Conservation (phyloP, 2,329 filamentous ascomycete genomes). For the Neurospora sp. region DNA sequence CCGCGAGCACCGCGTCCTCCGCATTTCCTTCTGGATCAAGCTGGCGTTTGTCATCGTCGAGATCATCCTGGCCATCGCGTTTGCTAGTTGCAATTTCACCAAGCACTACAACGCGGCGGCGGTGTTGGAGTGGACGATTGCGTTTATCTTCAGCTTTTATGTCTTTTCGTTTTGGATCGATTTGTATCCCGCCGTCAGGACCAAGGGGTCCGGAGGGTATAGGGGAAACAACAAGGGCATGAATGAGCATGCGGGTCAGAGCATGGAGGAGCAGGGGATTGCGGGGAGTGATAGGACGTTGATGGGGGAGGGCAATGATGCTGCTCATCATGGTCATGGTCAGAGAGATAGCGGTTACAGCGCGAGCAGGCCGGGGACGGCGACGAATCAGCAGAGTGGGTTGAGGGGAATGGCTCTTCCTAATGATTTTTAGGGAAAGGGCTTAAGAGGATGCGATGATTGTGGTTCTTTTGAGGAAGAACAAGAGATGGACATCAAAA, state of each 20-base stretch:
- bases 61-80: slow-evolving; percentile 60
- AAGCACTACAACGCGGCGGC: slow-evolving; percentile 56
- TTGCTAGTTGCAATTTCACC: slow-evolving; percentile 47
- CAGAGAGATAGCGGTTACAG: background rate
- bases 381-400: background rate
- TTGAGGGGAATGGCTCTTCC: background rate
- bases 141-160: slow-evolving; percentile 82
- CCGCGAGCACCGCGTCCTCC: slow-evolving; percentile 63
- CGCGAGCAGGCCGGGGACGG: background rate
- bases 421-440: background rate
- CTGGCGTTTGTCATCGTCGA: slow-evolving; percentile 75
- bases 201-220: slow-evolving; percentile 21
- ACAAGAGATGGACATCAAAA: background rate
- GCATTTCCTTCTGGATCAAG: slow-evolving; percentile 79
- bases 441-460: background rate
- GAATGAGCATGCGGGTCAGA: background rate
- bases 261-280: slow-evolving; percentile 1
- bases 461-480: background rate
- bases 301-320: background rate
- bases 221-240: slow-evolving; percentile 5
- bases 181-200: slow-evolving; percentile 66
- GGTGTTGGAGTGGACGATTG: slow-evolving; percentile 68
- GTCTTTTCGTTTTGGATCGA: slow-evolving; percentile 81
- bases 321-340: background rate
- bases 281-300: slow-evolving; percentile 10